These are phyloP conservation scores for Agarophyton chilense DNA, from an alignment of 23 red algal genomes.

Conservation along the genomic window DNA sequence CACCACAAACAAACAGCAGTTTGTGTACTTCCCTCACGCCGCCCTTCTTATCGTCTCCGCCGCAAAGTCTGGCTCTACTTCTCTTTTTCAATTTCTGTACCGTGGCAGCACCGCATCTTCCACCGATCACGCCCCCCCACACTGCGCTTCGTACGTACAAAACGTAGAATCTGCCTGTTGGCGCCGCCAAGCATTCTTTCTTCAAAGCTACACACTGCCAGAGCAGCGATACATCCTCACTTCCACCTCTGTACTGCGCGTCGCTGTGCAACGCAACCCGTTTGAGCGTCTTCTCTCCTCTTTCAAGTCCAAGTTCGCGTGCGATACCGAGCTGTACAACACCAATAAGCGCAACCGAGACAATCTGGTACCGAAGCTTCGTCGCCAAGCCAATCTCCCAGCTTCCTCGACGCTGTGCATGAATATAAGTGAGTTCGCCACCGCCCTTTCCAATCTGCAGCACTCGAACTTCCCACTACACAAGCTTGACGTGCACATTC, in stretches of 20 bases:
- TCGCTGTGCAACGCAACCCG: slow-evolving; percentile 19
- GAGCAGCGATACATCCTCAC: neutral
- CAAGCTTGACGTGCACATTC: slow-evolving; percentile 3
- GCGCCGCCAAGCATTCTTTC: neutral
- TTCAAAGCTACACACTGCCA: neutral
- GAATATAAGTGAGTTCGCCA: slow-evolving; percentile 10
- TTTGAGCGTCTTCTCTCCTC: slow-evolving; percentile 32
- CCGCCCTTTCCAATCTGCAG: neutral
- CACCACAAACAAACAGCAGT: neutral
- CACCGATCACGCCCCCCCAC: neutral
- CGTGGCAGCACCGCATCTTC: neutral
- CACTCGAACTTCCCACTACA: neutral
- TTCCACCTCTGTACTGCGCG: neutral
- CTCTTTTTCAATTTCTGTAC: slow-evolving; percentile 4
- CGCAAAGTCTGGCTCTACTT: neutral
- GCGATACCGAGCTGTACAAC: neutral
- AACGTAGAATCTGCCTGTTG: slow-evolving; percentile 2
- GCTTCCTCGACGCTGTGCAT: neutral
- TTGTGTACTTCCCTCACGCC: neutral
- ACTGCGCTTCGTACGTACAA: neutral
- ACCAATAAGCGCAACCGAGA: neutral
- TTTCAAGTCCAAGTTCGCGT: slow-evolving; percentile 19
- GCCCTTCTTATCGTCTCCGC: neutral
- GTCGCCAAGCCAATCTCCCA: neutral
- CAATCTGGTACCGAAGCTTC: neutral